These are phyloP conservation scores for Diaporthe vexans DNA, from an alignment of 2,329 filamentous ascomycete genomes.

Conservation along the genomic window DNA sequence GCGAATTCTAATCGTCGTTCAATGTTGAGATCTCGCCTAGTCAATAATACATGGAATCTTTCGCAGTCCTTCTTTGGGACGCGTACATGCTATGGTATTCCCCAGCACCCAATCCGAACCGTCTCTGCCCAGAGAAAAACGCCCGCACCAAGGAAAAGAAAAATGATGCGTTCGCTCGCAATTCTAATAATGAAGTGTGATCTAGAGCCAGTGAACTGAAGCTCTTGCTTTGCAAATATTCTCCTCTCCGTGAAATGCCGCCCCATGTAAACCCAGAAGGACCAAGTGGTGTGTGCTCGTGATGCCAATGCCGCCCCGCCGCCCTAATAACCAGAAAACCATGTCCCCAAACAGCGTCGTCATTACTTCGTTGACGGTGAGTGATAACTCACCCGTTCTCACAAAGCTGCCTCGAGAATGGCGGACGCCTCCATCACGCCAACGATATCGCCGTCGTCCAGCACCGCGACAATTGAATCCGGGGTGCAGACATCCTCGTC, in stretches of 20 bases:
- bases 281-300: slow-evolving; percentile 10
- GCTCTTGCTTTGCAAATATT: not conserved
- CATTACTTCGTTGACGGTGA: slow-evolving; percentile 6
- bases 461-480: slow-evolving; percentile 62
- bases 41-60: slow-evolving; percentile 30
- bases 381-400: not conserved
- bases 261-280: not conserved
- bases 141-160: slow-evolving; percentile 16
- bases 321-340: not conserved
- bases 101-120: not conserved
- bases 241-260: not conserved
- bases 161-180: slow-evolving; percentile 5
- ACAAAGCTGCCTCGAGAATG: slow-evolving; percentile 30
- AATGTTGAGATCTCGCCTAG: not conserved
- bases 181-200: slow-evolving; percentile 14
- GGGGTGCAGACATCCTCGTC: slow-evolving; percentile 53
- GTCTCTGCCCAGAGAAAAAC: slow-evolving; percentile 15
- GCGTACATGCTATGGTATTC: slow-evolving; percentile 34
- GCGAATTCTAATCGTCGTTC: slow-evolving; percentile 16
- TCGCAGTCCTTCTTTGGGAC: slow-evolving; percentile 31
- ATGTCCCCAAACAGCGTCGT: not conserved
- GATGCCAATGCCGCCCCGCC: slow-evolving; percentile 6
- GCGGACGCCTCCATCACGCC: slow-evolving; percentile 62
- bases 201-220: not conserved
- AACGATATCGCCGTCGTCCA: slow-evolving; percentile 60